Evolutionary conservation across 1,139 yeast species (phyloP), one percentile per base, ranked within the genome.

Genomic region (Lodderomyces orthopsilosis): DNA sequence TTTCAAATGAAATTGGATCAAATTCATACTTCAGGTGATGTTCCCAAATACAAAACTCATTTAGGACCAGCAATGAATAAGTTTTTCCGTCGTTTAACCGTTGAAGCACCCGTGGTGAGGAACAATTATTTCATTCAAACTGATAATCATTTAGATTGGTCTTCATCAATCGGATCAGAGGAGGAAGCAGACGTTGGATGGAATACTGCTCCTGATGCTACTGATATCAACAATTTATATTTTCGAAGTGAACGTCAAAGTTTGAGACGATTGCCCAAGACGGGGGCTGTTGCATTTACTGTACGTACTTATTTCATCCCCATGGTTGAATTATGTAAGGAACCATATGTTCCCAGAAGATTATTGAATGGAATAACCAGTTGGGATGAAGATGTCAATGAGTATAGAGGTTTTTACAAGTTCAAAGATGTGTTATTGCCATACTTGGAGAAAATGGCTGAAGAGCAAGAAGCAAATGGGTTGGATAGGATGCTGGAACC

Each of bases 231-330:
- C 14, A 69, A 72, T 47, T 60, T 81, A 33, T 77, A 70, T 59
- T 80, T 75, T 58, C 68, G 90, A 53, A 78, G 85, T 38, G 90
- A 83, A 57, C 69, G 89, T 52, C 93, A 85, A 58, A 74, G 85
- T 39, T 67, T 85, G 46, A 74, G 90, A 46, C 73, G 86, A 54
- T 65, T 85, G 46, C 89, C 91, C 7, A 69, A 70, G 43, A 61
- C 81, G 2, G 79, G 83, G 7, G 85, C 84, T 2, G 68, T 81
- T 18, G 65, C 78, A 2, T 83, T 83, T 59, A 80, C 86, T 10
- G 70, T 83, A 39, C 65, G 87, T 51, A 82, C 87, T 1, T 82
- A 82, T 54, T 81, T 82, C 54, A 53, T 75, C 22, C 85, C 86
- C 6, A 56, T 82, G 23, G 61, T 65, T 1, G 72, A 79, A 46